A percentile compares a stretch with the other conserved stretches of the same genome.
Conservation (phyloP, 192 early-diverging fungal species). For the Oehlia diaphana region DNA sequence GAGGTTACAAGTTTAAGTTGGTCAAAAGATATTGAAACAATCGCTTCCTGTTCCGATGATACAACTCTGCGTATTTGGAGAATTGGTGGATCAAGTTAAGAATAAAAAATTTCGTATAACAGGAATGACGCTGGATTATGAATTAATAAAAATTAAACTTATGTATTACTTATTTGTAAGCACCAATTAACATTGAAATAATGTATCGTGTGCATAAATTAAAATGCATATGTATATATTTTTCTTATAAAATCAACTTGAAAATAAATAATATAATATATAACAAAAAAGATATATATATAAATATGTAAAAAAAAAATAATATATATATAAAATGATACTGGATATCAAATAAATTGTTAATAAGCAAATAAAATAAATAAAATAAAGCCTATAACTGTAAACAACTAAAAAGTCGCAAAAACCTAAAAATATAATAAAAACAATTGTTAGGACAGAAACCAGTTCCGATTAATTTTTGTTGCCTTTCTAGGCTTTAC, state of each 20-base stretch:
- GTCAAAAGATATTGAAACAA: constrained; percentile 51
- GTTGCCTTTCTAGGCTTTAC: not conserved
- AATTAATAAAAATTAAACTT: not conserved
- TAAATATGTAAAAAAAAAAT: not conserved
- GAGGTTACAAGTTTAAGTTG: constrained; percentile 75
- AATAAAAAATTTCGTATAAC: not conserved
- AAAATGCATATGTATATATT: not conserved
- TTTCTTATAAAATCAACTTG: not conserved
- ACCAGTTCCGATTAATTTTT: constrained; percentile 7
- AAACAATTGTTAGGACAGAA: not conserved
- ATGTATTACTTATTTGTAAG: not conserved
- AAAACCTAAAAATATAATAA: not conserved
- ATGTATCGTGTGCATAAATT: not conserved
- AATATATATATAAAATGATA: not conserved
- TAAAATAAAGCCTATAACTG: no score
- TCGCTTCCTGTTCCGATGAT: constrained; percentile 79
- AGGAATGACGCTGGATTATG: no score
- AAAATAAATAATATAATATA: not conserved
- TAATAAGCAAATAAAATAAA: not conserved
- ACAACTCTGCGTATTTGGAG: constrained; percentile 70
- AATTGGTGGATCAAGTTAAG: constrained; percentile 6
- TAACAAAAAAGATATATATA: not conserved
- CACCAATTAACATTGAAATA: not conserved
- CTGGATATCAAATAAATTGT: not conserved
- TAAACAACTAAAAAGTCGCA: no score